Conservation (phyloP, 164 flowering plant genomes). For the Malania oleifera region DNA sequence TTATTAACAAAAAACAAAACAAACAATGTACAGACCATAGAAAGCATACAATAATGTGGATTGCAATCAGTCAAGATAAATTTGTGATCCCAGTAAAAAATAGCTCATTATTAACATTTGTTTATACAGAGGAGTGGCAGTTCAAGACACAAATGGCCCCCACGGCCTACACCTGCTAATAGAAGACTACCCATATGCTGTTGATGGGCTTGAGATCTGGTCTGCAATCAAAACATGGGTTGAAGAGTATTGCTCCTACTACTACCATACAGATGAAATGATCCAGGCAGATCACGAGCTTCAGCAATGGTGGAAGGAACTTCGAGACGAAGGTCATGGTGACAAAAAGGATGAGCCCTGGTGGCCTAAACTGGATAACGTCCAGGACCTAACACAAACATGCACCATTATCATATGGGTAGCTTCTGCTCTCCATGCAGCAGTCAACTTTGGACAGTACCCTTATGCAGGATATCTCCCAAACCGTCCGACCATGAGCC, state of each 20-base stretch:
- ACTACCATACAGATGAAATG: conserved; percentile 33
- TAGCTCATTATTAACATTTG: no score
- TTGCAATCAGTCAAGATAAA: no score
- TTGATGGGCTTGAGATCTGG: conserved; percentile 63
- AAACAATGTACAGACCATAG: no score
- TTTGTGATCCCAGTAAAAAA: no score
- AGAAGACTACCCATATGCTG: conserved; percentile 66
- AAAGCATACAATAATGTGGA: no score
- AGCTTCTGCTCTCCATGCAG: conserved; percentile 52
- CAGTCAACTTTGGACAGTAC: conserved; percentile 46
- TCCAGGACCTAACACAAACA: conserved; percentile 25
- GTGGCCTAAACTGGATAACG: conserved; percentile 52
- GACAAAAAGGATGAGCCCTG: conserved; percentile 52
- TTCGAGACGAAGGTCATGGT: conserved; percentile 52
- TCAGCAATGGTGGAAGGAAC: conserved; percentile 63
- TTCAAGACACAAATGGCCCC: conserved; percentile 31
- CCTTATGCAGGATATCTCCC: conserved; percentile 43
- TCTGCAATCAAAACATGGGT: conserved; percentile 55
- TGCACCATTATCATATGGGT: conserved; percentile 51
- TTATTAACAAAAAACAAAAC: no score
- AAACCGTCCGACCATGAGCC: conserved; percentile 41
- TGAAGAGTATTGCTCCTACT: conserved; percentile 40
- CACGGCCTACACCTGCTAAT: conserved; percentile 41
- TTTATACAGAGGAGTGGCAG: conserved; percentile 51
- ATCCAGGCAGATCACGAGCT: conserved; percentile 43